Percentiles rank a stretch among this genome's conserved stretches.
phyloP scores from a whole-genome alignment of 441 rosid genomes.

The Croton setiger region DNA sequence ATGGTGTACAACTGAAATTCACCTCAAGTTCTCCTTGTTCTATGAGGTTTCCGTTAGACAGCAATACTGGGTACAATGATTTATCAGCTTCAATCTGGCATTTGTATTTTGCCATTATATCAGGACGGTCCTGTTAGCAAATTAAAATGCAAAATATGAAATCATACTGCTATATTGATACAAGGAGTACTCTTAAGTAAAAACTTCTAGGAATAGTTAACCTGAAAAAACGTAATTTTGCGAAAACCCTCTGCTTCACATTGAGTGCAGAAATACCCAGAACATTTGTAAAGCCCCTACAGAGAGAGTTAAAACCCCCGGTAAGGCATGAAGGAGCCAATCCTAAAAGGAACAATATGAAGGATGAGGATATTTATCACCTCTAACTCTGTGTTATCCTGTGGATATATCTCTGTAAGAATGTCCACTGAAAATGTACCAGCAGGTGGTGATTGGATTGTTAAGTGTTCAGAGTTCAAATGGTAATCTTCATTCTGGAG shows the following conservation, averaged over 20 bases:
- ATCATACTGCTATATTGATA: conserved; percentile 11
- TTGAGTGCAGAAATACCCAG: conserved; percentile 91
- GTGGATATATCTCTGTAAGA: conserved; percentile 77
- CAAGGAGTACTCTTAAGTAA: conserved; percentile 16
- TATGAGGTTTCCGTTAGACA: conserved; percentile 90
- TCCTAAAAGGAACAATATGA: background rate
- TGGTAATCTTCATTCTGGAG: conserved; percentile 62
- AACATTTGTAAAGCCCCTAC: conserved; percentile 93
- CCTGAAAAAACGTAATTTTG: conserved; percentile 92
- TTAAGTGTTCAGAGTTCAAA: conserved; percentile 65
- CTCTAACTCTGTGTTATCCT: conserved; percentile 90
- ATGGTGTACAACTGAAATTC: conserved; percentile 8
- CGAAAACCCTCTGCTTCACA: conserved; percentile 98
- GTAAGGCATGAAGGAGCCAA: background rate
- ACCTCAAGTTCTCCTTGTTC: conserved; percentile 86
- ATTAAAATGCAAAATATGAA: conserved; percentile 22
- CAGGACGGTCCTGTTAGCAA: conserved; percentile 79
- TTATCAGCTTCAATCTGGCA: conserved; percentile 93
- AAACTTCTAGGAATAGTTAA: conserved; percentile 19
- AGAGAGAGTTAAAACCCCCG: conserved; percentile 10
- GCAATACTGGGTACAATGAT: conserved; percentile 74
- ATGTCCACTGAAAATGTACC: conserved; percentile 71
- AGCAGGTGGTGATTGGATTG: conserved; percentile 57
- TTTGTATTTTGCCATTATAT: conserved; percentile 94
- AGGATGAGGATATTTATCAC: conserved; percentile 31